These are phyloP conservation scores for Xylaria sp. DNA, from an alignment of 2,329 filamentous ascomycete species.

Conservation along the genomic window DNA sequence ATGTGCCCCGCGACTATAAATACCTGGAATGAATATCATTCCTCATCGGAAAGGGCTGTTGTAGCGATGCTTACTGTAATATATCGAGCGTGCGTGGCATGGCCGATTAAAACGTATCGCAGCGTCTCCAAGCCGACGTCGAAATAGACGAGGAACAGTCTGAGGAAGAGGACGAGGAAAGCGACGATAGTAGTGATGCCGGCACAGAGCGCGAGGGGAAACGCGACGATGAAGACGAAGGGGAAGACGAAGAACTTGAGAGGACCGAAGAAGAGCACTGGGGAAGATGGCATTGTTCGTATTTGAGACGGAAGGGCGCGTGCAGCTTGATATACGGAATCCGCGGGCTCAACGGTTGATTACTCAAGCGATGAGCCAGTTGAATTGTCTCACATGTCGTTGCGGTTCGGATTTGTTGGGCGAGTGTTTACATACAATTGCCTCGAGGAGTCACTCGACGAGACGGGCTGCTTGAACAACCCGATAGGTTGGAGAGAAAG, in stretches of 20 bases:
- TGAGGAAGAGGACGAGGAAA: slow-evolving; percentile 68
- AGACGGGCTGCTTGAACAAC: slow-evolving; percentile 6
- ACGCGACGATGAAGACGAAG: slow-evolving; percentile 69
- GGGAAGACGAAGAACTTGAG: slow-evolving; percentile 68
- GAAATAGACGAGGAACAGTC: slow-evolving; percentile 70
- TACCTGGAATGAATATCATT: neutral
- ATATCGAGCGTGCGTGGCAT: slow-evolving; percentile 48
- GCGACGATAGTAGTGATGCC: slow-evolving; percentile 71
- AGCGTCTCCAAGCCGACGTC: slow-evolving; percentile 69
- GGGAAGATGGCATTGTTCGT: neutral
- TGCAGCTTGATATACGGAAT: slow-evolving; percentile 21
- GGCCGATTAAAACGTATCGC: slow-evolving; percentile 62
- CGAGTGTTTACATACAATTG: neutral
- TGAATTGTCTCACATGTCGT: slow-evolving; percentile 43
- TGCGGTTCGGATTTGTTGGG: slow-evolving; percentile 16
- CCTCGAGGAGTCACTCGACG: neutral
- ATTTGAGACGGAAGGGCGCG: slow-evolving; percentile 3
- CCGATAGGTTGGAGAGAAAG: neutral
- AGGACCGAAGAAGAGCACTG: slow-evolving; percentile 65
- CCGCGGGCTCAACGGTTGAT: slow-evolving; percentile 27
- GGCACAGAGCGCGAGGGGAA: slow-evolving; percentile 71
- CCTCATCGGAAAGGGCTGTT: neutral
- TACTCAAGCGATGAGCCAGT: slow-evolving; percentile 11
- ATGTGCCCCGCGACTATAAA: slow-evolving; percentile 37
- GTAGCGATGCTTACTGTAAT: slow-evolving; percentile 32